Conservation (phyloP, 2,329 filamentous ascomycete genomes). For the Helicocarpus griseus region DNA sequence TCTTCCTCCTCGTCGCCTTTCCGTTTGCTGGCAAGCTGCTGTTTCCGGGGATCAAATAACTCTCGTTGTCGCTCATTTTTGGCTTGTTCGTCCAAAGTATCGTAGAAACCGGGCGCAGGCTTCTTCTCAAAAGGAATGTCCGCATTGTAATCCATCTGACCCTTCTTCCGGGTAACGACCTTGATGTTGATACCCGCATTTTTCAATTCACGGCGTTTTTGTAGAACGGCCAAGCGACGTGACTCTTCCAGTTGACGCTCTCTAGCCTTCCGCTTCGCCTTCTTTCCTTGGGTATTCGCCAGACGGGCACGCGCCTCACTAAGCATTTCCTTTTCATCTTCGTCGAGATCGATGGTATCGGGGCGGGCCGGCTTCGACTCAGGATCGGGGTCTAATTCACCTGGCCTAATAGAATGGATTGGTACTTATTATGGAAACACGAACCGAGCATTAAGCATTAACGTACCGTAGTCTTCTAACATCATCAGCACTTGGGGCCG, state of each 20-base stretch:
- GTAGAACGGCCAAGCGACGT: constrained; percentile 74
- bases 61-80: constrained; percentile 76
- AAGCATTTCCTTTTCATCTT: constrained; percentile 99
- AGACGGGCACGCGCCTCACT: constrained; percentile 93
- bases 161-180: constrained; percentile 79
- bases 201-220: constrained; percentile 94
- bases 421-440: constrained; percentile 7
- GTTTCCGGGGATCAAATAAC: constrained; percentile 84
- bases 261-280: constrained; percentile 93
- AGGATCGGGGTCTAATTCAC: constrained; percentile 93
- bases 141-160: constrained; percentile 99
- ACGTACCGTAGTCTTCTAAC: constrained; percentile 64
- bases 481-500: constrained; percentile 84
- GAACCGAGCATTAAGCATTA: constrained; percentile 10
- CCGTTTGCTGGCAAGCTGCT: constrained; percentile 81
- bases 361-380: constrained; percentile 92
- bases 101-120: constrained; percentile 80
- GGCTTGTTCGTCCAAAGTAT: constrained; percentile 72
- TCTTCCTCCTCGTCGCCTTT: constrained; percentile 86
- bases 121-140: constrained; percentile 97
- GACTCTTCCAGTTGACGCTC: constrained; percentile 95
- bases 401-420: constrained; percentile 46
- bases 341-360: constrained; percentile 95
- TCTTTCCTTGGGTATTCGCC: constrained; percentile 97
- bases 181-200: constrained; percentile 98